Percentiles rank a stretch among this genome's conserved stretches.
These are phyloP conservation scores for Ploettnerulaceae sp. DNA, from an alignment of 2,329 filamentous ascomycete species.

Conservation along the genomic window DNA sequence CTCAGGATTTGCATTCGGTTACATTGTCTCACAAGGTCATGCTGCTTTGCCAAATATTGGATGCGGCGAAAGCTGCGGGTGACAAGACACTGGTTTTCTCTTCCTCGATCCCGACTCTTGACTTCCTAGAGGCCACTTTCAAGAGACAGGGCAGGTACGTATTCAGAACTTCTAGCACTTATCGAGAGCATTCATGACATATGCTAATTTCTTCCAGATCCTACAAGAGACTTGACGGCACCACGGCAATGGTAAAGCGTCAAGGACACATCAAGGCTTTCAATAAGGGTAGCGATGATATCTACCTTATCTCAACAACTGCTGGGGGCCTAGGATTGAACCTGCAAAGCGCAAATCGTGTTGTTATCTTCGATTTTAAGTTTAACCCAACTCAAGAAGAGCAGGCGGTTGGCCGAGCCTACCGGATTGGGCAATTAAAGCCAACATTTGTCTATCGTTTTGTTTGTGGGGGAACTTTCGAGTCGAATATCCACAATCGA, in stretches of 20 bases:
- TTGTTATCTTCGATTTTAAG: conserved; percentile 78
- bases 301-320: conserved; percentile 78
- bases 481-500: conserved; percentile 67
- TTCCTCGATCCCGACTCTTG: conserved; percentile 62
- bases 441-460: conserved; percentile 82
- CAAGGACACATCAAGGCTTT: conserved; percentile 64
- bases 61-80: conserved; percentile 51
- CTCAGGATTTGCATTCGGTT: conserved; percentile 38
- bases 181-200: no score
- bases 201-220: no score
- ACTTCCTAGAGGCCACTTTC: conserved; percentile 62
- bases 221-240: conserved; percentile 63
- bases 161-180: background rate
- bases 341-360: conserved; percentile 75
- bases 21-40: conserved; percentile 62
- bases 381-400: conserved; percentile 80
- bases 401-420: conserved; percentile 81
- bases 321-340: conserved; percentile 83
- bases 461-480: conserved; percentile 71
- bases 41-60: conserved; percentile 64
- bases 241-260: conserved; percentile 49
- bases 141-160: conserved; percentile 35
- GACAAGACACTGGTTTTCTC: conserved; percentile 83
- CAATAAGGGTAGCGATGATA: conserved; percentile 50
- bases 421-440: conserved; percentile 78